Conservation (phyloP, 202 grass and related monocot species). For the Digitaria exilis region DNA sequence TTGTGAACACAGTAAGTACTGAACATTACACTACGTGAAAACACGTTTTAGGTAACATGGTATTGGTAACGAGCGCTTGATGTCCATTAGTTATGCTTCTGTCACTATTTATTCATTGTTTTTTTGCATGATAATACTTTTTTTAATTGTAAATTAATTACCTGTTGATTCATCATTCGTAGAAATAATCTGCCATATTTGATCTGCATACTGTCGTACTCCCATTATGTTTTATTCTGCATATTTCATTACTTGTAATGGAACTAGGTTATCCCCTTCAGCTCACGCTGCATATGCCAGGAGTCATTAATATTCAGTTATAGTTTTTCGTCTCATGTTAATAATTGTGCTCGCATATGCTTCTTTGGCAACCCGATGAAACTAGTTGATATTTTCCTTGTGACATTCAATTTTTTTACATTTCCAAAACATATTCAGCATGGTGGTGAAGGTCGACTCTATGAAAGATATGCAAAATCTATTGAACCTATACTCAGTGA, state of each 20-base stretch:
- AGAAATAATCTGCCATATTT: background rate
- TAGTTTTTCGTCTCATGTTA: background rate
- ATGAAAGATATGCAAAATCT: conserved; percentile 74
- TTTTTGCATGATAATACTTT: background rate
- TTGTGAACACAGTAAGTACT: conserved; percentile 78
- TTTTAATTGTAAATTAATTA: background rate
- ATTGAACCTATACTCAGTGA: conserved; percentile 88
- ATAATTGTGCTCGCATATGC: background rate
- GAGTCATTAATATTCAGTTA: background rate
- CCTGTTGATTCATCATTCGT: background rate
- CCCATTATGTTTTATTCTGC: background rate
- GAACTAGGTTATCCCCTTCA: background rate
- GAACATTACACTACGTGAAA: no score
- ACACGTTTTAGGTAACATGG: no score
- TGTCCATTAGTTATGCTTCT: no score
- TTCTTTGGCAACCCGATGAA: background rate
- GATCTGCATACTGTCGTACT: background rate
- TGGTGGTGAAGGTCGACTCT: conserved; percentile 83
- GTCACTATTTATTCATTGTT: background rate
- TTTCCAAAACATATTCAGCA: conserved; percentile 51
- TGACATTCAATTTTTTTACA: conserved; percentile 19
- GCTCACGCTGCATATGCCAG: background rate
- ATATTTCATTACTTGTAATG: background rate
- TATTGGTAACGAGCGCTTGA: no score
- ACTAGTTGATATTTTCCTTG: conserved; percentile 12